These are phyloP conservation scores for Mycena rosella DNA, from an alignment of 768 basidiomycete species.

Conservation along the genomic window DNA sequence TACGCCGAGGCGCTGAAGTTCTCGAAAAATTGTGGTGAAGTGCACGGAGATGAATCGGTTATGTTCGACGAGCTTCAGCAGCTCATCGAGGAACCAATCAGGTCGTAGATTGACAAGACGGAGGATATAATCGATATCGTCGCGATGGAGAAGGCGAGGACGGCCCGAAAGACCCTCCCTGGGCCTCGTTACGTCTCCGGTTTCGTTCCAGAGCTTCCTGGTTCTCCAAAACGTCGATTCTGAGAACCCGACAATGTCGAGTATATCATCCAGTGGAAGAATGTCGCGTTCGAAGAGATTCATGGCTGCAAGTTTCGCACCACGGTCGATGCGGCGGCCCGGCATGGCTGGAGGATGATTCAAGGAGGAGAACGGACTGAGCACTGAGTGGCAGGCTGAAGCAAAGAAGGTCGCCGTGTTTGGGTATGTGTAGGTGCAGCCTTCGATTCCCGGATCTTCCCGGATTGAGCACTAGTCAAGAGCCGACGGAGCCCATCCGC, in stretches of 20 bases:
- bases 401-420: too few species aligned
- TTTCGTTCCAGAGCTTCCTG: conserved; percentile 8
- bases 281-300: conserved; percentile 13
- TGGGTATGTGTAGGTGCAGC: too few species aligned
- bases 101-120: background rate
- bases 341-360: too few species aligned
- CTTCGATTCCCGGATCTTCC: too few species aligned
- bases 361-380: too few species aligned
- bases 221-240: conserved; percentile 7
- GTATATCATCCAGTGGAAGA: background rate
- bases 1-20: conserved; percentile 43
- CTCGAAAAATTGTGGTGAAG: conserved; percentile 47
- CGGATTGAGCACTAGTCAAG: too few species aligned
- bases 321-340: background rate
- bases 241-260: conserved; percentile 14
- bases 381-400: too few species aligned
- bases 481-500: too few species aligned
- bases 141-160: background rate
- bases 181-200: background rate
- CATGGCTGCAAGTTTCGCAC: conserved; percentile 19
- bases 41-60: conserved; percentile 34
- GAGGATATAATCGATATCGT: background rate
- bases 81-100: background rate
- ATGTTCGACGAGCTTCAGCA: background rate
- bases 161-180: background rate